These are phyloP conservation scores for Sporothrix phasma DNA, from an alignment of 2,329 filamentous ascomycete genomes.

Conservation along the genomic window DNA sequence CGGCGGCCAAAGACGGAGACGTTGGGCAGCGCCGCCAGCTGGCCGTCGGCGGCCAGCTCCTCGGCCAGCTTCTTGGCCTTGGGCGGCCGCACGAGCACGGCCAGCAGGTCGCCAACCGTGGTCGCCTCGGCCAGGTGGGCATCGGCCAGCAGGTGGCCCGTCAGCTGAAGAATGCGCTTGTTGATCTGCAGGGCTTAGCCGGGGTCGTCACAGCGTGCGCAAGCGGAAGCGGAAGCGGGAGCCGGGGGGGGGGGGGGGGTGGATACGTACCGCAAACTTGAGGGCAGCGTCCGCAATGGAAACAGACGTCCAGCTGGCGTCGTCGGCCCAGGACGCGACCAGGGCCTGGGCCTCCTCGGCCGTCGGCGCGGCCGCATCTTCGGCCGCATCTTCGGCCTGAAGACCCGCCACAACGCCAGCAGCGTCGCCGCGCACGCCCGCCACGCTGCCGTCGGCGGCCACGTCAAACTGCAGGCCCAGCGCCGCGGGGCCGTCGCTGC, in stretches of 20 bases:
- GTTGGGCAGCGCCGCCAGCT: constrained; percentile 52
- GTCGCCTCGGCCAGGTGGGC: constrained; percentile 47
- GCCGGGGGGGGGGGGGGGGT: too few species aligned
- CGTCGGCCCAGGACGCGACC: constrained; percentile 33
- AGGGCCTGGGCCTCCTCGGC: constrained; percentile 34
- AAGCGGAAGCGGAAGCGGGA: too few species aligned
- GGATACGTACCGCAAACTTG: constrained; percentile 70
- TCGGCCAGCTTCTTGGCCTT: constrained; percentile 55
- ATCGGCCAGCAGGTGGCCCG: constrained; percentile 67
- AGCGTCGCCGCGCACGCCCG: constrained; percentile 25
- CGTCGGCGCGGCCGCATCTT: constrained; percentile 13
- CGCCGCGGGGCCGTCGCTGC: constrained; percentile 28
- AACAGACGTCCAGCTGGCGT: constrained; percentile 47
- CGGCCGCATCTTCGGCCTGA: constrained; percentile 16
- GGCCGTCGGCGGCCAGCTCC: constrained; percentile 38
- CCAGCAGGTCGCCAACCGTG: constrained; percentile 46
- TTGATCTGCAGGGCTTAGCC: constrained; percentile 61
- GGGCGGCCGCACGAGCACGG: constrained; percentile 41
- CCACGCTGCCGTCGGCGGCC: constrained; percentile 31
- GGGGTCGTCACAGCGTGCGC: too few species aligned
- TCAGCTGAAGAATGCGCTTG: constrained; percentile 73
- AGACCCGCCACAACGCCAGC: constrained; percentile 22
- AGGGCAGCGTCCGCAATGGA: constrained; percentile 46
- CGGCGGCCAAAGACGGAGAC: constrained; percentile 56
- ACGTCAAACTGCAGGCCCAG: constrained; percentile 32